Base-by-base conservation (phyloP, 345 rosid genomes). In the Euphorbia tirucalli region DNA sequence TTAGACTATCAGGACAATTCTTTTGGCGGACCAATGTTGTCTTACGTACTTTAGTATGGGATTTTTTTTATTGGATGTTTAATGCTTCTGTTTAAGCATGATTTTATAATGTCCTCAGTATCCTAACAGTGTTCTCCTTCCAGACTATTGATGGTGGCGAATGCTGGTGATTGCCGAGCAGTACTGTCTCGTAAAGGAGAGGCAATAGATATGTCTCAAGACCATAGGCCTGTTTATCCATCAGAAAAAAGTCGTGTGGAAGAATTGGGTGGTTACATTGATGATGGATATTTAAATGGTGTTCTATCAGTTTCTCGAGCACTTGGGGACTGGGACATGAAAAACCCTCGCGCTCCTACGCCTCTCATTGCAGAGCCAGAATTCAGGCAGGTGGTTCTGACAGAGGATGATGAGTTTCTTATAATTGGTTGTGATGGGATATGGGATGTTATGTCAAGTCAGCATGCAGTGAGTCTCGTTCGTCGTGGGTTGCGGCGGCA, bases 301-400 rank as follows among this genome's bases (percentile, higher is more conserved):
- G 81, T 81, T 27, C 62, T 91, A 77, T 89, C 96, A 10, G 96
- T 91, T 41, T 84, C 93, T 1, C 88, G 97, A 77, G 97, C 97
- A 13, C 79, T 91, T 9, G 98, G 98, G 0, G 97, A 93, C 65
- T 93, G 98, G 98, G 91, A 93, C 81, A 83, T 87, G 91, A 93
- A 93, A 81, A 69, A 67, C 39, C 88, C 87, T 2, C 80, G 71
- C 18, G 79, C 87, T n/a, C 74, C 84, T 39, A 89, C 96, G 3
- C 98, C 97, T 24, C 91, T 94, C 15, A 89, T 86, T 0, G 78
- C 96, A 0, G 97, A 92, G 71, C 98, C 98, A 0, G 96, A 94
- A 69, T 81, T 92, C 72, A 78, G 43, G 27, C 90, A 80, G 70
- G 63, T 82, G 69, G 81, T 79, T 22, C 67, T 94, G 15, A 86